phyloP scores from a whole-genome alignment of 495 filamentous ascomycete species.

The Podospora tetraspora region DNA sequence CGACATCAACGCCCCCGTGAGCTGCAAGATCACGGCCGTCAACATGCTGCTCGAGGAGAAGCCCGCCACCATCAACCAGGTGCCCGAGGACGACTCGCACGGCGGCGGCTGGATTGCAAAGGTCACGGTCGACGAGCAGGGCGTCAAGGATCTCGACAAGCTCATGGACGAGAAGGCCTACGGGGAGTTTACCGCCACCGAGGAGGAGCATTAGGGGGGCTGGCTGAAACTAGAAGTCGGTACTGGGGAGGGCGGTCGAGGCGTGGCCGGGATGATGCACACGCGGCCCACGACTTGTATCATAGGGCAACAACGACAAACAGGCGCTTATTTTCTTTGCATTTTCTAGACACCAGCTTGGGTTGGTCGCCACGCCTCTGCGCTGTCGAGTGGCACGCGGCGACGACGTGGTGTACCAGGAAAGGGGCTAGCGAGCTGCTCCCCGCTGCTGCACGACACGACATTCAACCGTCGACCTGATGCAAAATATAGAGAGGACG shows the following conservation, averaged over 20 bases:
- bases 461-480: neutral
- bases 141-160: slow-evolving; percentile 59
- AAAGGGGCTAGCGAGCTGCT: neutral
- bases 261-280: slow-evolving; percentile 21
- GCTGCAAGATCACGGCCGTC: slow-evolving; percentile 64
- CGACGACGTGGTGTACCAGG: neutral
- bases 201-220: slow-evolving; percentile 24
- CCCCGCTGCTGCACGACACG: neutral
- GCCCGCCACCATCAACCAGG: slow-evolving; percentile 79
- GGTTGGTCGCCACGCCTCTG: neutral
- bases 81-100: slow-evolving; percentile 62
- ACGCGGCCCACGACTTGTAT: slow-evolving; percentile 24
- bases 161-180: slow-evolving; percentile 74
- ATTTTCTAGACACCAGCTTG: slow-evolving; percentile 2
- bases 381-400: neutral
- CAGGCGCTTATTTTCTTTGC: slow-evolving; percentile 16
- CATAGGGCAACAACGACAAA: slow-evolving; percentile 21
- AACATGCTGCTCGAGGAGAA: slow-evolving; percentile 75
- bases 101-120: slow-evolving; percentile 89
- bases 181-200: slow-evolving; percentile 53
- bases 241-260: neutral
- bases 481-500: neutral
- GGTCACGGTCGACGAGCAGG: slow-evolving; percentile 63
- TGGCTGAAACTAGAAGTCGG: neutral
- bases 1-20: slow-evolving; percentile 86